Base-by-base conservation (phyloP, 176 grass and related monocot genomes). In the Coix lacrymajobi region DNA sequence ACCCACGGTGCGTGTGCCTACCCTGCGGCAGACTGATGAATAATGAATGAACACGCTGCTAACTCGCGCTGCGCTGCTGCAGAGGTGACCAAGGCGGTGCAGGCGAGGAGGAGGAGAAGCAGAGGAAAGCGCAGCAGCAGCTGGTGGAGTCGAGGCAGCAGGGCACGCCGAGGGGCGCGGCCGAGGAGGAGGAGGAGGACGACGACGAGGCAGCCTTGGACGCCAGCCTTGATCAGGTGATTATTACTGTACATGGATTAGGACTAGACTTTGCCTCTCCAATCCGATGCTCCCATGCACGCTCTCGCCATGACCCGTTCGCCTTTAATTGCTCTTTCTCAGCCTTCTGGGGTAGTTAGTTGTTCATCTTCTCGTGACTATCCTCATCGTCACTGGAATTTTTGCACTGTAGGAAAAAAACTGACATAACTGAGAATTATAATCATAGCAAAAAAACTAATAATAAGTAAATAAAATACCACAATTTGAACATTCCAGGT, bases 71-170 rank as follows among this genome's bases (percentile, higher is more conserved):
- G 8, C 19, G 52, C 24, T 70, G n/a, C 61, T 81, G 74, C 81
- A 97, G 95, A 97, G 85, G 92, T 94, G 24, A 97, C 84, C 5
- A 94, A 94, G 92, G 95, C 95, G 10, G 46, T 94, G 41, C 85
- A 77, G 62, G 80, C 88, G 58, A 91, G 92, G 74, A 97, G 86
- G 41, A 92, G 30, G 95, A 97, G 63, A 97, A 93, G 88, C 78
- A 82, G 79, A 79, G 62, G 78, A 91, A 91, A 72, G 81, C 85
- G 66, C 83, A 90, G 85, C 91, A 84, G 67, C 91, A 81, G 61
- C 71, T 77, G 33, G 52, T 82, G 68, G 81, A 86, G 73, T 69
- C 66, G n/a, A 74, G 80, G 81, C 51, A 78, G 31, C 34, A 56
- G 52, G 83, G 79, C 28, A 32, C 62, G 34, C 54, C 67, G 29